Evolutionary conservation across 495 filamentous ascomycete species (phyloP).

Genomic region (Glarea lozoyensis): DNA sequence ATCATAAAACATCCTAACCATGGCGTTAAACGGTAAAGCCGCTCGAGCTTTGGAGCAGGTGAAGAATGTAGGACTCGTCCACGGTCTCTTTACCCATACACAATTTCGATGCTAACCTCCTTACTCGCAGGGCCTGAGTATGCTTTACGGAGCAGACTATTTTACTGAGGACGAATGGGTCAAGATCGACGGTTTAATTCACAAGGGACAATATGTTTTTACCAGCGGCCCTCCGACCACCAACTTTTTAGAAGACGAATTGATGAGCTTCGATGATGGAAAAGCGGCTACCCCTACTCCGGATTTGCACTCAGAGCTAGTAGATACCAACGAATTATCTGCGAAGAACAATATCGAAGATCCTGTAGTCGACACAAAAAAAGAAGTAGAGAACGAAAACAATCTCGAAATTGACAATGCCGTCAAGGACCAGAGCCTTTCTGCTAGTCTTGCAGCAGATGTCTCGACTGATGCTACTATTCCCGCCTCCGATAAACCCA

Average conservation of each 20-base stretch:
- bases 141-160: constrained; percentile 19
- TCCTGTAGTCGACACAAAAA: neutral
- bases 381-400: neutral
- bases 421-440: too few species aligned
- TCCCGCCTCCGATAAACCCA: constrained; percentile 2
- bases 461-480: constrained; percentile 1
- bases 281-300: neutral
- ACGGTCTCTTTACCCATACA: neutral
- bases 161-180: constrained; percentile 22
- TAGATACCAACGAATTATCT: neutral
- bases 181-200: constrained; percentile 16
- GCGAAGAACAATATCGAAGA: neutral
- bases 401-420: too few species aligned
- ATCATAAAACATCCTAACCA: too few species aligned
- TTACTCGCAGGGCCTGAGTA: constrained; percentile 9
- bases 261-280: constrained; percentile 16
- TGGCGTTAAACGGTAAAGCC: constrained; percentile 15
- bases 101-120: neutral
- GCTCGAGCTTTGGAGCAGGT: constrained; percentile 13
- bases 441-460: too few species aligned
- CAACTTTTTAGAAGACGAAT: constrained; percentile 13
- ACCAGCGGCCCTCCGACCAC: constrained; percentile 9
- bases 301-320: neutral
- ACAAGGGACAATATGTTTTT: constrained; percentile 20
- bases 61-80: constrained; percentile 12